phyloP scores from a whole-genome alignment of 805 yeast species.

The Spencermartinsiella europaea region DNA sequence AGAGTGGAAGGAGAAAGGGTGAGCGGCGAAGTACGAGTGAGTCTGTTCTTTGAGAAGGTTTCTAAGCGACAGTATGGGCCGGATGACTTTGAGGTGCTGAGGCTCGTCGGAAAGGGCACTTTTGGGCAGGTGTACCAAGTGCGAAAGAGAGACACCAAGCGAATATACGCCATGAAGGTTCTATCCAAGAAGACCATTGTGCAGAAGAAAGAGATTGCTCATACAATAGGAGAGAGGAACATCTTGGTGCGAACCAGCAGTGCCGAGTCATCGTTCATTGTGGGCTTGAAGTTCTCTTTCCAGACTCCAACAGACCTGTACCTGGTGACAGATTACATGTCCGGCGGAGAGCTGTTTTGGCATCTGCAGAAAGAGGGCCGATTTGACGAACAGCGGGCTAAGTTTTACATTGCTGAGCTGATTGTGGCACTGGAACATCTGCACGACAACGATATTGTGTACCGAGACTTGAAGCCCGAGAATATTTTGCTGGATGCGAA shows the following conservation, averaged over 20 bases:
- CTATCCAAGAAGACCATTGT: constrained; percentile 92
- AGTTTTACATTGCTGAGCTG: constrained; percentile 94
- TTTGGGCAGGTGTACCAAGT: constrained; percentile 98
- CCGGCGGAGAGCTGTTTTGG: constrained; percentile 97
- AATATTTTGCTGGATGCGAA: constrained; percentile 91
- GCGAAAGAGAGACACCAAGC: constrained; percentile 77
- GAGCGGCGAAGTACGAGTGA: constrained; percentile 70
- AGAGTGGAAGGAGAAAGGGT: constrained; percentile 73
- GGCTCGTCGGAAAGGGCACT: constrained; percentile 92
- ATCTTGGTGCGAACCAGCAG: constrained; percentile 89
- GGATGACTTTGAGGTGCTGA: constrained; percentile 84
- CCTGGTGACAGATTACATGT: constrained; percentile 94
- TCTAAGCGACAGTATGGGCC: constrained; percentile 76
- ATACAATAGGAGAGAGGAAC: constrained; percentile 95
- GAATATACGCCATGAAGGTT: constrained; percentile 97
- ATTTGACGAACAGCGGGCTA: constrained; percentile 88
- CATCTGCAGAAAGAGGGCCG: constrained; percentile 96
- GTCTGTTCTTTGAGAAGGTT: constrained; percentile 65
- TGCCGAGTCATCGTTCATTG: constrained; percentile 86
- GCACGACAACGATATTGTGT: constrained; percentile 93
- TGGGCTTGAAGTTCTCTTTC: constrained; percentile 91
- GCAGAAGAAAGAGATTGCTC: constrained; percentile 95
- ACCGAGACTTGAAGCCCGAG: constrained; percentile 96
- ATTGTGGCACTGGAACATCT: constrained; percentile 89
- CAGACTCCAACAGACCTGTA: constrained; percentile 92